Conservation (phyloP, 306 rosid genomes). For the Ammopiptanthus mongolicus region DNA sequence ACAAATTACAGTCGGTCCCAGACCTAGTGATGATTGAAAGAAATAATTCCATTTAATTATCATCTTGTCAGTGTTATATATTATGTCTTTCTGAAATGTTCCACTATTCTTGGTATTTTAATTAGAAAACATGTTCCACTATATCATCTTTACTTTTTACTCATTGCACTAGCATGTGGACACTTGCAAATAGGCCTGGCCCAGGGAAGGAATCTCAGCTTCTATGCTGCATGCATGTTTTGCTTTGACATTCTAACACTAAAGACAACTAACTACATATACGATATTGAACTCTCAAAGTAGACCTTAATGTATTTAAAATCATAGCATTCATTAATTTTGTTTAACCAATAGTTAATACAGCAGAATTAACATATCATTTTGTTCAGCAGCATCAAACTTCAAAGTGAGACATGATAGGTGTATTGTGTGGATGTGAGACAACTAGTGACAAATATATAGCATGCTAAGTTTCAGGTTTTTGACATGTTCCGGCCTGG, state of each 20-base stretch:
- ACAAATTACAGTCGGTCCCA: not conserved
- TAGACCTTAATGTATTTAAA: slow-evolving; percentile 13
- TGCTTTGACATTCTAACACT: not conserved
- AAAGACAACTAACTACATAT: not conserved
- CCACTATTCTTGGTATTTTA: not conserved
- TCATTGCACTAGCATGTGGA: not conserved
- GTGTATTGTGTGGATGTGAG: slow-evolving; percentile 14
- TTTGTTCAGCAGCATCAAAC: slow-evolving; percentile 11
- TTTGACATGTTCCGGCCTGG: slow-evolving; percentile 55
- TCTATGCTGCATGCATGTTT: not conserved
- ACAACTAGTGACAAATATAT: slow-evolving; percentile 5
- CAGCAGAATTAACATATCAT: slow-evolving; percentile 19
- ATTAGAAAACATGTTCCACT: not conserved
- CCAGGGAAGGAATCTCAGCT: not conserved
- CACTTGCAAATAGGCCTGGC: not conserved
- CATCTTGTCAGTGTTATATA: not conserved
- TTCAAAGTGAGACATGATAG: not conserved
- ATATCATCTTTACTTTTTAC: not conserved
- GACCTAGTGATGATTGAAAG: not conserved
- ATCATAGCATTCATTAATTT: slow-evolving; percentile 16
- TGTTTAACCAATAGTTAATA: slow-evolving; percentile 14
- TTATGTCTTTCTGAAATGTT: not conserved
- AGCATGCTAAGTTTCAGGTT: slow-evolving; percentile 30
- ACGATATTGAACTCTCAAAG: not conserved
- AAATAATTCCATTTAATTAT: not conserved